Evolutionary conservation across 805 yeast species (phyloP), one percentile per base, ranked within the genome.

Genomic region (Brettanomyces bruxellensis): DNA sequence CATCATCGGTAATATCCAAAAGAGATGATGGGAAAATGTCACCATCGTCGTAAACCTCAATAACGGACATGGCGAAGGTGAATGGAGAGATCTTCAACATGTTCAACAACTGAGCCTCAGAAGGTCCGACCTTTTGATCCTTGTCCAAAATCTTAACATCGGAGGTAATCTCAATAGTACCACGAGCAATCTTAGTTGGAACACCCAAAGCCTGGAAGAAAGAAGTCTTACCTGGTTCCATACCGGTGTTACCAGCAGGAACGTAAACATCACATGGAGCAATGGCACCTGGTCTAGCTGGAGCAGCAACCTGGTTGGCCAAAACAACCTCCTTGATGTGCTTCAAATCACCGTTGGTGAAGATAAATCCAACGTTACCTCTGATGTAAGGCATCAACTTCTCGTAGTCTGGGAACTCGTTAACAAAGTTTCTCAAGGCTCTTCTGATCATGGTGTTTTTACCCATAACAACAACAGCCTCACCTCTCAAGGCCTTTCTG

Each of bases 201-300:
- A 93, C 96, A 87, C 98, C 98, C 68, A 93, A 83, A 70, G 99
- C 99, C 83, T 93, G 99, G 98, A 93, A 93, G 95, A 93, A 93
- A 71, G 99, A 93, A 69, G 99, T 93, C 88, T 93, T 93, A 85
- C 98, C 98, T 76, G 99, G 99, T 80, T 93, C 99, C 95, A 93
- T 90, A 86, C 98, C 97, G 64, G 99, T 93, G 96, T 93, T 93
- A 75, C 95, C 95, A 65, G 98, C 98, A 71, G 95, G 95, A 62
- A 93, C 85, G 84, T 82, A 88, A 67, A 93, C 98, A 69, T 91
- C 97, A 72, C 72, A 84, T 73, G 98, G 98, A 67, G 99, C 97
- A 69, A 88, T 70, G 68, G 98, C 98, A 88, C 99, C 99, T 58
- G 99, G 95, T 79, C 90, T 90, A 68, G 99, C 99, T 75, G 99